Percentiles rank a stretch among this genome's conserved stretches.
phyloP scores from a whole-genome alignment of 2,329 filamentous ascomycete species.

The Penicillium frequentans region DNA sequence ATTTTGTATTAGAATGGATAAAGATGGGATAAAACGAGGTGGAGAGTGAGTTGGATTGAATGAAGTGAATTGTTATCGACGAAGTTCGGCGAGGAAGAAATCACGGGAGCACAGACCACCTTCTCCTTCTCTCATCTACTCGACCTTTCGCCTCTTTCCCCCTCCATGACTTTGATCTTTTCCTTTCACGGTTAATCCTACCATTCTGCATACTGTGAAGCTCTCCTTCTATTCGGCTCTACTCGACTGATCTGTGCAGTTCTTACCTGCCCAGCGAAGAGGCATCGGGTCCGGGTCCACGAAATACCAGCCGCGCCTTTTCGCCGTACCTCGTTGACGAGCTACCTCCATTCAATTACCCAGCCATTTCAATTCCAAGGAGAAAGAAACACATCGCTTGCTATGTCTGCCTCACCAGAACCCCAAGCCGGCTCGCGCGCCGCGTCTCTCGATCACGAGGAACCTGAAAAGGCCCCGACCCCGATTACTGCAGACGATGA shows the following conservation, averaged over 20 bases:
- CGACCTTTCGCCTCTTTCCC: conserved; percentile 12
- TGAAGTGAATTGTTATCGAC: neutral
- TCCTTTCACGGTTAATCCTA: neutral
- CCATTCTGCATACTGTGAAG: neutral
- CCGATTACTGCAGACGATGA: conserved; percentile 26
- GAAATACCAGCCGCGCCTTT: conserved; percentile 12
- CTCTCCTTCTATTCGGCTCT: neutral
- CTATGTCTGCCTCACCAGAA: conserved; percentile 43
- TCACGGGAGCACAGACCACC: conserved; percentile 29
- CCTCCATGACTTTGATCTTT: conserved; percentile 3
- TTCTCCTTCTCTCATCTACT: conserved; percentile 21
- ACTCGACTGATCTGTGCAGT: neutral
- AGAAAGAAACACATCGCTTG: neutral
- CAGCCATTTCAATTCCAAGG: neutral
- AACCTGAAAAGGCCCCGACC: conserved; percentile 26
- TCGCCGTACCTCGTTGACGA: conserved; percentile 6
- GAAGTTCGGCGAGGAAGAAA: conserved; percentile 16
- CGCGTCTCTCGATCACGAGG: conserved; percentile 24
- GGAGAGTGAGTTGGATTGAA: neutral
- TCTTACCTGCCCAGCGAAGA: conserved; percentile 5
- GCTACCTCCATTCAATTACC: neutral
- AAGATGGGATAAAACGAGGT: conserved; percentile 7
- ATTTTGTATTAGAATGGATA: conserved; percentile 17
- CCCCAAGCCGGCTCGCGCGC: conserved; percentile 22
- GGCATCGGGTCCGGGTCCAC: conserved; percentile 4